Conservation (phyloP, 139 green algal species). For the Chlamydomonas sp. region DNA sequence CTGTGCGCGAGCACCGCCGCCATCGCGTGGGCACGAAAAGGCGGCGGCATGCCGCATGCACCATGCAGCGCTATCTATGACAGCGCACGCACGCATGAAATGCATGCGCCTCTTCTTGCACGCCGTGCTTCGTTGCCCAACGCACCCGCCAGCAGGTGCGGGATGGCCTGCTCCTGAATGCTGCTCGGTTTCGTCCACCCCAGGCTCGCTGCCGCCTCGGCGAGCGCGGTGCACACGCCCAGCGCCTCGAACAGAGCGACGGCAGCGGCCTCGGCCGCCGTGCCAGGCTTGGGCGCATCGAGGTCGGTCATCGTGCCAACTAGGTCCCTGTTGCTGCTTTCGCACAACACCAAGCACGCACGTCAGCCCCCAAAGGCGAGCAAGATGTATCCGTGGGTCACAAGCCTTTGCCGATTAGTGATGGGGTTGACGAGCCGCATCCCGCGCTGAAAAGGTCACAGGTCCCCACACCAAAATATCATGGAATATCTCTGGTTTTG, state of each 20-base stretch:
- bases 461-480: too few species aligned
- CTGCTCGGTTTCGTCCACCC: constrained; percentile 75
- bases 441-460: too few species aligned
- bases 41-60: not conserved
- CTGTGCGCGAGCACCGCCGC: not conserved
- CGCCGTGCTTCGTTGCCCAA: not conserved
- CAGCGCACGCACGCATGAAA: not conserved
- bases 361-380: too few species aligned
- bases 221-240: constrained; percentile 73
- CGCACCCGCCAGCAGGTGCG: constrained; percentile 62
- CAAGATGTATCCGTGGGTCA: too few species aligned
- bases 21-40: not conserved
- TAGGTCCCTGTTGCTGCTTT: too few species aligned
- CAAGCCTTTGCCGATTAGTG: too few species aligned
- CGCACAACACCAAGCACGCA: too few species aligned
- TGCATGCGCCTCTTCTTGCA: not conserved
- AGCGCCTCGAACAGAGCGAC: constrained; percentile 80
- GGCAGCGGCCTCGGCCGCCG: too few species aligned
- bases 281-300: too few species aligned
- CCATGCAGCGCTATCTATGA: not conserved
- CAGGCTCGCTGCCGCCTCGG: constrained; percentile 66
- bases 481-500: too few species aligned
- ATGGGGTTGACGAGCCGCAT: too few species aligned
- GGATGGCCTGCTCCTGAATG: constrained; percentile 83
- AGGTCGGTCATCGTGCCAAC: too few species aligned